Percentiles rank a stretch among this genome's conserved stretches.
phyloP scores from a whole-genome alignment of 768 basidiomycete species.

The Termitomyces sp. region DNA sequence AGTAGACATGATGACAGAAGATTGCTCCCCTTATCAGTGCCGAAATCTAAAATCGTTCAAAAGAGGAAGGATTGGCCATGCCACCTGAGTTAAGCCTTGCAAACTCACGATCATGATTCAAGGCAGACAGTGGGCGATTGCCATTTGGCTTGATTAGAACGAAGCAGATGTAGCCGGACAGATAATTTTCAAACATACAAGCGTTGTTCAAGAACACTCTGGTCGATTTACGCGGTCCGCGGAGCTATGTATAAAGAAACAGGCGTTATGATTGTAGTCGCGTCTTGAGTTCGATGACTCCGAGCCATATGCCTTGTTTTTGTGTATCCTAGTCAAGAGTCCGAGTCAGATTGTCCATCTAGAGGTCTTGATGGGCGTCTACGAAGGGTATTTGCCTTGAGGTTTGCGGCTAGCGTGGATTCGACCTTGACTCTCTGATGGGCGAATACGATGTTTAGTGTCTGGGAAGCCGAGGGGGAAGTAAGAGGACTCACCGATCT shows the following conservation, averaged over 20 bases:
- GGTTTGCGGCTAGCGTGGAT: constrained; percentile 22
- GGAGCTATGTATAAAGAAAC: neutral
- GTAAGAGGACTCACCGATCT: constrained; percentile 16
- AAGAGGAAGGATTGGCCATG: no score
- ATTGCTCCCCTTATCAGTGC: no score
- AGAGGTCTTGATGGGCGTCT: constrained; percentile 42
- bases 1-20: constrained; percentile 27
- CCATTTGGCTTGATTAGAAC: neutral
- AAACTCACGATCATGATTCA: neutral
- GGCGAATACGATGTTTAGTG: neutral
- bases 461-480: neutral
- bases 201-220: neutral
- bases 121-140: neutral
- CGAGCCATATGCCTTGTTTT: neutral
- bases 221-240: neutral
- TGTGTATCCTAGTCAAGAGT: constrained; percentile 3
- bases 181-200: neutral
- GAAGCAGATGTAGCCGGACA: neutral
- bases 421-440: constrained; percentile 27
- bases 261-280: neutral
- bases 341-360: constrained; percentile 27
- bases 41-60: neutral
- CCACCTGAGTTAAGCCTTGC: neutral
- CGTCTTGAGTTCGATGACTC: neutral
- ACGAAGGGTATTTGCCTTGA: constrained; percentile 32